Percentiles rank a stretch among this genome's conserved stretches.
Evolutionary conservation across 768 basidiomycete genomes (phyloP).

Genomic region (Rhizopogon roseolus): DNA sequence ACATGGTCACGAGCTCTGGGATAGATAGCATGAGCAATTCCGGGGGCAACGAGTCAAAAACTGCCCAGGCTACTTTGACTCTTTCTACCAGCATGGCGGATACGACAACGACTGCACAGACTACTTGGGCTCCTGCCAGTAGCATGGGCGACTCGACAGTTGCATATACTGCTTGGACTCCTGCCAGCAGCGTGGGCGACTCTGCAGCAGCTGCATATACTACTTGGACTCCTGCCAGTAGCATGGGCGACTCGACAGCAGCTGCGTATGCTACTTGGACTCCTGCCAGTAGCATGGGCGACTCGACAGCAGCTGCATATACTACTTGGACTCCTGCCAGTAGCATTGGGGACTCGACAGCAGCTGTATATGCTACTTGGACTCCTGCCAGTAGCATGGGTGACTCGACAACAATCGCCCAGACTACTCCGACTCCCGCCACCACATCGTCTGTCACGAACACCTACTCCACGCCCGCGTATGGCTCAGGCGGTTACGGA

Average conservation of each 20-base stretch:
- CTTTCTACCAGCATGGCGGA: not conserved
- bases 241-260: not conserved
- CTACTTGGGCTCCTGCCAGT: not conserved
- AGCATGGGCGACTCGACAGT: conserved; percentile 3
- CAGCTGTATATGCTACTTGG: not conserved
- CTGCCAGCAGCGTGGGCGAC: not conserved
- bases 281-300: not conserved
- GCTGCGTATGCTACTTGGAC: not conserved
- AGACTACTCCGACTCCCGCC: not conserved
- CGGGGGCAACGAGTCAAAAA: not conserved
- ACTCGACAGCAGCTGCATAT: not conserved
- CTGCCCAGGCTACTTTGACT: not conserved
- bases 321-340: not conserved
- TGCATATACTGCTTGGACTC: not conserved
- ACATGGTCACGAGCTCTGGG: not conserved
- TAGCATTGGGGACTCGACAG: not conserved
- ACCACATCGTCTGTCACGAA: conserved; percentile 17
- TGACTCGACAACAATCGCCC: too few relatives aligned
- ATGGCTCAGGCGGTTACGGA: conserved; percentile 59
- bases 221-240: not conserved
- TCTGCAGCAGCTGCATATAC: not conserved
- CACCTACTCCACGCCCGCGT: conserved; percentile 39
- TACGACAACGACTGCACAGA: not conserved
- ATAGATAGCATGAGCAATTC: not conserved
- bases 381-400: too few relatives aligned